Percentiles rank a stretch among this genome's conserved stretches.
These are phyloP conservation scores for Saururus chinensis DNA, from an alignment of 164 flowering plant species.

Conservation along the genomic window DNA sequence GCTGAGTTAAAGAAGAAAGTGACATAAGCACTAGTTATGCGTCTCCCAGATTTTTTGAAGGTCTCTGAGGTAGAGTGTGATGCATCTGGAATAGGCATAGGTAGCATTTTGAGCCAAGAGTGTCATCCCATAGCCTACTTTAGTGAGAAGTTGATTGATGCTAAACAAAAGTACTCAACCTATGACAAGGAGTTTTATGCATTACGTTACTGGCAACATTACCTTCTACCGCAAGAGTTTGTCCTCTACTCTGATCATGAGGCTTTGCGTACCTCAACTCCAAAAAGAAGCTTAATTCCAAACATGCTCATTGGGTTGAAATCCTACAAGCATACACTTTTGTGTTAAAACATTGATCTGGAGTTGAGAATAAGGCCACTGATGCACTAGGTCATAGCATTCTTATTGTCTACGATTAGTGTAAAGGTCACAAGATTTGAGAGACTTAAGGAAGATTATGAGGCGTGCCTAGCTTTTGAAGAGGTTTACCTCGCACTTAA, in stretches of 20 bases:
- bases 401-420: not conserved
- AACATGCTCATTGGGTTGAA: constrained; percentile 3
- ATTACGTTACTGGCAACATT: too few relatives aligned
- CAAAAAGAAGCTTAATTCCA: too few relatives aligned
- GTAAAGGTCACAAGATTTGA: too few relatives aligned
- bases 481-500: not conserved
- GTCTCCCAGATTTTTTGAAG: not conserved
- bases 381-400: not conserved
- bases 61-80: too few relatives aligned
- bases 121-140: not conserved
- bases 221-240: too few relatives aligned
- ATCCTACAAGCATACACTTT: constrained; percentile 1
- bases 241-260: not conserved
- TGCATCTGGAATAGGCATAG: not conserved
- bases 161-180: not conserved
- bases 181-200: too few relatives aligned
- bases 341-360: too few relatives aligned
- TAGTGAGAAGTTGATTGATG: not conserved
- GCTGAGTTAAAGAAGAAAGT: not conserved
- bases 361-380: not conserved
- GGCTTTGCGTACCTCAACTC: constrained; percentile 1
- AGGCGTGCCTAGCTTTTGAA: constrained; percentile 1
- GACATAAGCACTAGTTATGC: not conserved
- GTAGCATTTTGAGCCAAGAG: not conserved
- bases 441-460: not conserved